These are phyloP conservation scores for Kentomonas sorsogonicus DNA, from an alignment of 208 protist genomes.

Conservation along the genomic window DNA sequence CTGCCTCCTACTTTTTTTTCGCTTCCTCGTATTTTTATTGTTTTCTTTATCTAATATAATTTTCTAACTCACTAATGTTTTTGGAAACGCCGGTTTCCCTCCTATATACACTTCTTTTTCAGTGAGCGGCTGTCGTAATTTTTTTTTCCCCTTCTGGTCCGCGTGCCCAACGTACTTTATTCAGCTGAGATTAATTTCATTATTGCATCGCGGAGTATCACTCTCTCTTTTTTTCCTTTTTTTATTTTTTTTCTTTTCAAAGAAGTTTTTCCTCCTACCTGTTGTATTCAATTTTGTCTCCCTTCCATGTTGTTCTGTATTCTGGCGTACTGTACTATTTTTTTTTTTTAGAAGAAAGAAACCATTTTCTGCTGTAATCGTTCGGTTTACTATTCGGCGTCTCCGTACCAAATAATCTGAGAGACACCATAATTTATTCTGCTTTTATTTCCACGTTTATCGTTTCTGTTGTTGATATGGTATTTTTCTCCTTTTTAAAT, in stretches of 20 bases:
- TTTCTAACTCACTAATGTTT: background rate
- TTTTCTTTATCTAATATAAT: background rate
- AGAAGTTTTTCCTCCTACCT: background rate
- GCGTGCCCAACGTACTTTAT: too few species aligned
- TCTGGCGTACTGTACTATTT: constrained; percentile 2
- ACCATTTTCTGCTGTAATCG: constrained; percentile 2
- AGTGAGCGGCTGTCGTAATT: too few species aligned
- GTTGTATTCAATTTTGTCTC: background rate
- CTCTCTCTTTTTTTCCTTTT: background rate
- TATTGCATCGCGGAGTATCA: background rate
- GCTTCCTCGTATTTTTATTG: background rate
- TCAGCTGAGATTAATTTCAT: too few species aligned
- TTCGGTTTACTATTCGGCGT: too few species aligned
- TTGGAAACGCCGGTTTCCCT: too few species aligned
- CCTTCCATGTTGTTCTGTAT: constrained; percentile 6
- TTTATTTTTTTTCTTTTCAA: background rate
- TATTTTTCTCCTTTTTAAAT: background rate
- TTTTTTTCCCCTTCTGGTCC: too few species aligned
- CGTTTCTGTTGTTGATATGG: background rate
- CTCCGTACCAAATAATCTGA: too few species aligned
- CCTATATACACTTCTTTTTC: too few species aligned
- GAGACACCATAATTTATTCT: too few species aligned
- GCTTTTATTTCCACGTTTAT: background rate
- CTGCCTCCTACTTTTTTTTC: background rate
- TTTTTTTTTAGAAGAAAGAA: constrained; percentile 3